A percentile compares a stretch with the other conserved stretches of the same genome.
These are phyloP conservation scores for Primulina tabacum DNA, from an alignment of 257 asterid species.

Conservation along the genomic window DNA sequence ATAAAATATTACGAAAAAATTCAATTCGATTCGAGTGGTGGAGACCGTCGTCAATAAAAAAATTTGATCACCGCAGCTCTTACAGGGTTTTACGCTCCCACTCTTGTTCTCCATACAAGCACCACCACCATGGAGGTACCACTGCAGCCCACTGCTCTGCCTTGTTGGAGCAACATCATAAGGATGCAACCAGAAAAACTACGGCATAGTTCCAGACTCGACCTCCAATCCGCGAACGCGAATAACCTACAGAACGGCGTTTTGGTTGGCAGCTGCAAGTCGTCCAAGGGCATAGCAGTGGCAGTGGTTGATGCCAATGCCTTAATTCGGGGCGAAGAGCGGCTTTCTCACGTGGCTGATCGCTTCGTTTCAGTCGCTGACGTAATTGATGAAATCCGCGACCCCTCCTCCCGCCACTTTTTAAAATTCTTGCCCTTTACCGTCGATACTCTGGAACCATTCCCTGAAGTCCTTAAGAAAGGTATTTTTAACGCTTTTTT, in stretches of 20 bases:
- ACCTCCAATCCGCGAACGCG: slow-evolving; percentile 11
- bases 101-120: not conserved
- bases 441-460: slow-evolving; percentile 73
- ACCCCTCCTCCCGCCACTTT: slow-evolving; percentile 80
- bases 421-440: slow-evolving; percentile 78
- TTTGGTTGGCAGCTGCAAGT: slow-evolving; percentile 71
- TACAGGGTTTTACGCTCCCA: slow-evolving; percentile 33
- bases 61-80: no score
- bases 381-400: slow-evolving; percentile 78
- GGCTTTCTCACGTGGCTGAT: slow-evolving; percentile 58
- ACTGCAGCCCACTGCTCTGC: slow-evolving; percentile 35
- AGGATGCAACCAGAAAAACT: slow-evolving; percentile 41
- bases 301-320: slow-evolving; percentile 97
- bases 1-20: no score
- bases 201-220: not conserved
- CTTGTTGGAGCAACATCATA: slow-evolving; percentile 66
- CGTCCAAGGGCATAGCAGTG: slow-evolving; percentile 76
- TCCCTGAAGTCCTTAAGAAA: slow-evolving; percentile 69
- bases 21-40: no score
- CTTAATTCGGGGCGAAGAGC: slow-evolving; percentile 74
- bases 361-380: slow-evolving; percentile 82
- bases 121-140: slow-evolving; percentile 55
- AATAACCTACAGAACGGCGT: slow-evolving; percentile 24
- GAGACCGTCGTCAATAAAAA: no score
- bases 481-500: slow-evolving; percentile 33